A percentile compares a stretch with the other conserved stretches of the same genome.
phyloP scores from a whole-genome alignment of 2,329 filamentous ascomycete species.

The Xylariales sp. region DNA sequence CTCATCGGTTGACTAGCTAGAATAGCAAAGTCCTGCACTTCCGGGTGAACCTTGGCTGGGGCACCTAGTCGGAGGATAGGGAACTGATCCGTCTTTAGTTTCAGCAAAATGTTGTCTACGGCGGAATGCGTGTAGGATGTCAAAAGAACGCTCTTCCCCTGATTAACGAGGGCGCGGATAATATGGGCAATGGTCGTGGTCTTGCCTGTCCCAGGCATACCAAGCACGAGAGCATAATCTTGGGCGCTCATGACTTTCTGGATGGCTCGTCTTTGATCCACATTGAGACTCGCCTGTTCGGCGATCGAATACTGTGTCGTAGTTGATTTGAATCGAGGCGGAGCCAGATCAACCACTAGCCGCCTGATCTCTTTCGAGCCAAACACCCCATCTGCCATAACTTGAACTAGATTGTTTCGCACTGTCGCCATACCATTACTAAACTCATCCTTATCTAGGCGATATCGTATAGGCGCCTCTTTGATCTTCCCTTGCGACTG shows the following conservation, averaged over 20 bases:
- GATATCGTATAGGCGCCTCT: conserved; percentile 74
- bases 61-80: conserved; percentile 88
- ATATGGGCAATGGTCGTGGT: conserved; percentile 99
- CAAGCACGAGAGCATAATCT: conserved; percentile 96
- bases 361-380: conserved; percentile 78
- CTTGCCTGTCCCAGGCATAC: conserved; percentile 98
- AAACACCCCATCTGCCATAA: conserved; percentile 84
- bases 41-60: conserved; percentile 84
- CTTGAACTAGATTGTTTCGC: conserved; percentile 90
- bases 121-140: conserved; percentile 98
- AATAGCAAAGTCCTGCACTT: conserved; percentile 86
- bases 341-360: conserved; percentile 80
- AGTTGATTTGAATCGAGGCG: conserved; percentile 77
- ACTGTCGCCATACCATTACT: conserved; percentile 97
- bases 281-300: conserved; percentile 77
- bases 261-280: conserved; percentile 87
- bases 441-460: conserved; percentile 97
- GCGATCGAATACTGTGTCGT: conserved; percentile 73
- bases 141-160: conserved; percentile 91
- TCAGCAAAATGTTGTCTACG: conserved; percentile 96
- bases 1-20: conserved; percentile 79
- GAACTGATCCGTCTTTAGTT: conserved; percentile 82
- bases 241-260: conserved; percentile 95
- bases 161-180: conserved; percentile 86
- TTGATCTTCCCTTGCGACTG: conserved; percentile 64